phyloP scores from a whole-genome alignment of 192 early-diverging fungal genomes.

The Physocladia obscura region DNA sequence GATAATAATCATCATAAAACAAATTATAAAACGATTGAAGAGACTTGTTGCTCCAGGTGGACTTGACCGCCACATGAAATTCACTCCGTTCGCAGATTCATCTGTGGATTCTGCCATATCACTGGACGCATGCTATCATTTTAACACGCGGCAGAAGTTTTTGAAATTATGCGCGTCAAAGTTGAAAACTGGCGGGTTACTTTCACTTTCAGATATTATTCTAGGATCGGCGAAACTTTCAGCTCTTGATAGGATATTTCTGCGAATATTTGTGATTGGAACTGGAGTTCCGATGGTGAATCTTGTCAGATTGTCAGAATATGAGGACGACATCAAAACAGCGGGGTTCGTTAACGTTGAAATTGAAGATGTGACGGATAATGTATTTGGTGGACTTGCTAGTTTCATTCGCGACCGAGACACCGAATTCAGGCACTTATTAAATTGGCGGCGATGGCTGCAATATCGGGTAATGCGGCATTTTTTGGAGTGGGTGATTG shows the following conservation, averaged over 20 bases:
- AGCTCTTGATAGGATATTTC: background rate
- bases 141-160: constrained; percentile 26
- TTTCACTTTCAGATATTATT: constrained; percentile 34
- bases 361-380: constrained; percentile 30
- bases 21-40: no score
- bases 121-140: constrained; percentile 46
- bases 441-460: no score
- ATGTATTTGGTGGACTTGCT: constrained; percentile 42
- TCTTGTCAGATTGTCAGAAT: constrained; percentile 17
- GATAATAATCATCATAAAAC: no score
- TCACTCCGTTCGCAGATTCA: background rate
- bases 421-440: no score
- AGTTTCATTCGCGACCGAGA: constrained; percentile 15
- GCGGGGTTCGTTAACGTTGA: constrained; percentile 31
- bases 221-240: constrained; percentile 8
- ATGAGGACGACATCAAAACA: background rate
- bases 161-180: background rate
- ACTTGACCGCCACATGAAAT: background rate
- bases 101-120: constrained; percentile 29
- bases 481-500: no score
- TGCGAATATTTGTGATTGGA: constrained; percentile 10
- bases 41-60: background rate
- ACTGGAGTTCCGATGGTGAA: constrained; percentile 35
- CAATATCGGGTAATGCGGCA: no score
- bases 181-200: constrained; percentile 5